Evolutionary conservation across 306 rosid species (phyloP).

Genomic region (Vigna nakashimae): DNA sequence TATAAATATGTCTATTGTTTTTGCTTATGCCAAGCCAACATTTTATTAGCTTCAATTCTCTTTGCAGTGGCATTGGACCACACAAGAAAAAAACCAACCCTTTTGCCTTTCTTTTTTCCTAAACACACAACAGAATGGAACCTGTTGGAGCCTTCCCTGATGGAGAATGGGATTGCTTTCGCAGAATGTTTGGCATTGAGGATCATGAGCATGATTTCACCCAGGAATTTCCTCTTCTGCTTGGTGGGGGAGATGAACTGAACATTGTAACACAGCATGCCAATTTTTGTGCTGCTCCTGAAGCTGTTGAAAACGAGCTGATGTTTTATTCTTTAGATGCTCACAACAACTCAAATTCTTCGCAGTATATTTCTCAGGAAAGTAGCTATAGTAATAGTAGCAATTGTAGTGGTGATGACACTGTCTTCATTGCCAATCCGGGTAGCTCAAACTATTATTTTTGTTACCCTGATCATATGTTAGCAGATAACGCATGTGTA

Average conservation of each 20-base stretch:
- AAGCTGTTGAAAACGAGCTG: constrained; percentile 44
- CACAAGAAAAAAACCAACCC: neutral
- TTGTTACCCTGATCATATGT: constrained; percentile 36
- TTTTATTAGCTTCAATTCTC: constrained; percentile 37
- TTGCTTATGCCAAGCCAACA: constrained; percentile 47
- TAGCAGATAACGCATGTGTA: constrained; percentile 17
- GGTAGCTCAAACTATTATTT: constrained; percentile 47
- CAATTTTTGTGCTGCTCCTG: constrained; percentile 42
- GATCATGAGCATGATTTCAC: constrained; percentile 55
- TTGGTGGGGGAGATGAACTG: constrained; percentile 46
- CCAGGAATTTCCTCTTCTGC: constrained; percentile 56
- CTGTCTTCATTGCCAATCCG: constrained; percentile 44
- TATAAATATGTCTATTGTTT: constrained; percentile 50
- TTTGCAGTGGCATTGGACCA: constrained; percentile 23
- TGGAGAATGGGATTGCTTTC: constrained; percentile 75
- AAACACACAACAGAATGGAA: constrained; percentile 59
- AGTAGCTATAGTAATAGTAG: constrained; percentile 52
- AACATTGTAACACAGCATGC: constrained; percentile 43
- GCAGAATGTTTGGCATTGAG: constrained; percentile 56
- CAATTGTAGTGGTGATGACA: constrained; percentile 41
- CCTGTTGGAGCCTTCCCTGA: constrained; percentile 64
- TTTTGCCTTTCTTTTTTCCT: neutral
- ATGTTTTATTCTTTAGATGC: constrained; percentile 59
- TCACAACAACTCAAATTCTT: constrained; percentile 53
- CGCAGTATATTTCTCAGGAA: constrained; percentile 61